phyloP scores from a whole-genome alignment of 306 rosid genomes.

The Quercus aquifolioides region DNA sequence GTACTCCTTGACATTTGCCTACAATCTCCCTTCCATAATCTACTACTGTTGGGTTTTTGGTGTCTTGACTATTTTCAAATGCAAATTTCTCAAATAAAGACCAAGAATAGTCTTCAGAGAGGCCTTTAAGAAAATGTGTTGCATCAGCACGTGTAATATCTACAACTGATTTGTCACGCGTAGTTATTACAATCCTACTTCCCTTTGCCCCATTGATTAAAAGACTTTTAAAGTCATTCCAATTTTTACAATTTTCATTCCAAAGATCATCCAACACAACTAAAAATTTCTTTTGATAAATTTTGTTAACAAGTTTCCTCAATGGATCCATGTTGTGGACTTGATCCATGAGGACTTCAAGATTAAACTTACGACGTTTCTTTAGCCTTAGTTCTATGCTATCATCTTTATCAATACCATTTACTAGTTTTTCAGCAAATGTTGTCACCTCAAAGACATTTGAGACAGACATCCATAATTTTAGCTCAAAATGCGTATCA shows the following conservation, averaged over 20 bases:
- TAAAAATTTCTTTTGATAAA: conserved; percentile 20
- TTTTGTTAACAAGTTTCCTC: conserved; percentile 5
- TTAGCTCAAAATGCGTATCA: rapidly evolving
- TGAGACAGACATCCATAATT: rapidly evolving
- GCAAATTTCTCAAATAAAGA: conserved; percentile 25
- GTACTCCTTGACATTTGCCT: conserved; percentile 17
- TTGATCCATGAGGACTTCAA: no score
- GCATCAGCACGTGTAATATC: not conserved
- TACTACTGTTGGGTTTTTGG: not conserved
- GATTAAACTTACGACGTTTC: no score
- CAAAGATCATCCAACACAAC: conserved; percentile 46
- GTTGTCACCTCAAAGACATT: conserved; percentile 36
- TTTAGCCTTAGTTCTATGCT: not conserved
- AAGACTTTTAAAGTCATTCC: conserved; percentile 19
- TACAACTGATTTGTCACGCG: conserved; percentile 21
- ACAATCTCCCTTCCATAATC: conserved; percentile 27
- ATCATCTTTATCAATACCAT: conserved; percentile 8
- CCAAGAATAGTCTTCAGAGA: conserved; percentile 18
- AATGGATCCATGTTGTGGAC: conserved; percentile 10
- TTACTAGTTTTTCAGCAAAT: conserved; percentile 33
- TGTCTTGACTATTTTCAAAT: conserved; percentile 5
- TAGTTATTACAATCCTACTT: conserved; percentile 33
- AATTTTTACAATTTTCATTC: conserved; percentile 19
- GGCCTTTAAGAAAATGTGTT: conserved; percentile 6
- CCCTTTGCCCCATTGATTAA: conserved; percentile 25